These are phyloP conservation scores for Geranium incanum DNA, from an alignment of 441 rosid species.

Conservation along the genomic window DNA sequence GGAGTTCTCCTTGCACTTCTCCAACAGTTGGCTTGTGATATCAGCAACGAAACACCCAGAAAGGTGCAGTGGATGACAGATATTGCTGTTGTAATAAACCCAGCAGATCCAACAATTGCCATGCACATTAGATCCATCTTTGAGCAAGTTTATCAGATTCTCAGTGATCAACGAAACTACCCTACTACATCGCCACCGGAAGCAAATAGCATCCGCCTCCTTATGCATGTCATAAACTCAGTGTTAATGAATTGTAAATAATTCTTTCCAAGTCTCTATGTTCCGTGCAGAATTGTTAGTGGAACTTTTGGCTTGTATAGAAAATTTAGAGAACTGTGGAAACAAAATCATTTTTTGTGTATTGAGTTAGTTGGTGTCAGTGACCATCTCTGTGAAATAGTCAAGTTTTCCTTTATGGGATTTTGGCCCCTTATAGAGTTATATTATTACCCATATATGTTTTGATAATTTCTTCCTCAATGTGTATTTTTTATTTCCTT, in stretches of 20 bases:
- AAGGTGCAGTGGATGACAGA: slow-evolving; percentile 71
- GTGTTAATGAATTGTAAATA: slow-evolving; percentile 58
- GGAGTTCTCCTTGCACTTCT: slow-evolving; percentile 66
- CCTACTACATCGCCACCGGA: slow-evolving; percentile 40
- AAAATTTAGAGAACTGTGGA: slow-evolving; percentile 21
- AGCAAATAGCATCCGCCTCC: slow-evolving; percentile 41
- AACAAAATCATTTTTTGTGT: slow-evolving; percentile 1
- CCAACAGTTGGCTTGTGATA: slow-evolving; percentile 69
- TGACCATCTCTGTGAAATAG: slow-evolving; percentile 26
- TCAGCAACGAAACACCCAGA: slow-evolving; percentile 38
- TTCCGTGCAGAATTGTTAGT: slow-evolving; percentile 30
- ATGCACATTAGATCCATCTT: slow-evolving; percentile 53
- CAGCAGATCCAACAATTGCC: slow-evolving; percentile 48
- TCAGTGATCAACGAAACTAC: slow-evolving; percentile 41
- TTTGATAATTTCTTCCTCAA: neutral
- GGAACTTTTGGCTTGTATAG: slow-evolving; percentile 32
- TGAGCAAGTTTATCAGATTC: slow-evolving; percentile 17
- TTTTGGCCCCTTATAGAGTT: neutral
- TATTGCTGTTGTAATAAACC: slow-evolving; percentile 54
- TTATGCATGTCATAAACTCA: slow-evolving; percentile 55
- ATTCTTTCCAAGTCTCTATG: slow-evolving; percentile 19
- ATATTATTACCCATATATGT: neutral
- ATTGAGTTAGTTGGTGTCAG: slow-evolving; percentile 10
- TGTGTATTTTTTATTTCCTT: neutral
- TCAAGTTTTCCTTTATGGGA: neutral